A percentile compares a stretch with the other conserved stretches of the same genome.
Conservation (phyloP, 78 protist species). For the Dictyostelium firmibasis region DNA sequence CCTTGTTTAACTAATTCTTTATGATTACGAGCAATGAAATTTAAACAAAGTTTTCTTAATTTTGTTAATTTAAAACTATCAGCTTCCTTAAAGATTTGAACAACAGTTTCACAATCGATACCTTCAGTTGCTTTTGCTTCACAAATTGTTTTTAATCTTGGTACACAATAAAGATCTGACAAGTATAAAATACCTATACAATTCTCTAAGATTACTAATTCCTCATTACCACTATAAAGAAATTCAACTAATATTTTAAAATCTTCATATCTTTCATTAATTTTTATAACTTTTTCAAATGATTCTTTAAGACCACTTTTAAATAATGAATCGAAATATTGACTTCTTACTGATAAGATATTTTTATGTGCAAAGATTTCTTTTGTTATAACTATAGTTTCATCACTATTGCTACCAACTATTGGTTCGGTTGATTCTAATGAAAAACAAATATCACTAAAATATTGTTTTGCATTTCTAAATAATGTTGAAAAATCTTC, state of each 20-base stretch:
- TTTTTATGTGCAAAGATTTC: conserved; percentile 36
- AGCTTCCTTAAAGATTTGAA: conserved; percentile 43
- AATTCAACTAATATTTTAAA: conserved; percentile 12
- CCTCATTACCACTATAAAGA: conserved; percentile 47
- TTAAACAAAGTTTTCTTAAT: conserved; percentile 27
- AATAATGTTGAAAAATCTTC: conserved; percentile 39
- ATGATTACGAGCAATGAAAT: conserved; percentile 46
- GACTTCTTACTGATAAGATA: conserved; percentile 33
- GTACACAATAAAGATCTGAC: conserved; percentile 39
- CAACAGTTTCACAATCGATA: conserved; percentile 42
- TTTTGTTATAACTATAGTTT: neutral
- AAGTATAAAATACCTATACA: conserved; percentile 54
- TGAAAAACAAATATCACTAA: conserved; percentile 32
- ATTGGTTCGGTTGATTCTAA: neutral
- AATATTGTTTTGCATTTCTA: conserved; percentile 41
- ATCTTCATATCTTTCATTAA: conserved; percentile 33
- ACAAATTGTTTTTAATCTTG: conserved; percentile 60
- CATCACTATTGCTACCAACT: neutral
- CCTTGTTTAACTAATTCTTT: conserved; percentile 35
- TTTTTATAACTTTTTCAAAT: conserved; percentile 34
- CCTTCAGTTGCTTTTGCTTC: conserved; percentile 64
- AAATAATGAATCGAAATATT: conserved; percentile 46
- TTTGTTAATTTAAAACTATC: conserved; percentile 44
- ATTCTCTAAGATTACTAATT: conserved; percentile 14
- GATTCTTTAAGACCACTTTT: conserved; percentile 40